Evolutionary conservation across 441 rosid species (phyloP).

Genomic region (Populus hybrid): DNA sequence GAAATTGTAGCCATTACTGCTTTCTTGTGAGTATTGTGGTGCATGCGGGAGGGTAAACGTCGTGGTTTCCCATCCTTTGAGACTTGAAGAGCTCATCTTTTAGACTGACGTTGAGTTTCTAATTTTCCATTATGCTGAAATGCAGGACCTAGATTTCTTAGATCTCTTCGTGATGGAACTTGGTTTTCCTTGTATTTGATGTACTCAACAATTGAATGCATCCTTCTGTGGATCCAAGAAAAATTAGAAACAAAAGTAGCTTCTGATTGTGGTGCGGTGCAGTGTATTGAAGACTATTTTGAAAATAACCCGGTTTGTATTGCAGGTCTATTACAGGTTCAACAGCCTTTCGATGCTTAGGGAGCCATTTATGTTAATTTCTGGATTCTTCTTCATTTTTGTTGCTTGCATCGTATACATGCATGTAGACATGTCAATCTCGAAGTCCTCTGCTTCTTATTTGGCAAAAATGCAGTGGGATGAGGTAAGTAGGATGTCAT

Average conservation of each 20-base stretch:
- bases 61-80: neutral
- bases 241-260: neutral
- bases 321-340: conserved; percentile 90
- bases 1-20: neutral
- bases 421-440: conserved; percentile 84
- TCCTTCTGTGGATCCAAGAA: neutral
- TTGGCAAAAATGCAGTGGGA: conserved; percentile 93
- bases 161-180: neutral
- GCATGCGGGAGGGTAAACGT: neutral
- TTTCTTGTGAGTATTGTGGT: neutral
- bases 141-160: neutral
- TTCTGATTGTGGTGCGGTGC: neutral
- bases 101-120: neutral
- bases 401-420: conserved; percentile 64
- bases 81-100: neutral
- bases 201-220: neutral
- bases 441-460: conserved; percentile 87
- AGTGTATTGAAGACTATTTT: neutral
- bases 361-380: conserved; percentile 89
- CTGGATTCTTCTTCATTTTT: conserved; percentile 71
- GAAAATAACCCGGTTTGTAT: neutral
- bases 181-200: neutral
- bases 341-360: conserved; percentile 67
- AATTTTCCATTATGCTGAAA: neutral
- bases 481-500: conserved; percentile 46